Conservation (phyloP, 2,329 filamentous ascomycete genomes). For the Chaetothyriales sp. region DNA sequence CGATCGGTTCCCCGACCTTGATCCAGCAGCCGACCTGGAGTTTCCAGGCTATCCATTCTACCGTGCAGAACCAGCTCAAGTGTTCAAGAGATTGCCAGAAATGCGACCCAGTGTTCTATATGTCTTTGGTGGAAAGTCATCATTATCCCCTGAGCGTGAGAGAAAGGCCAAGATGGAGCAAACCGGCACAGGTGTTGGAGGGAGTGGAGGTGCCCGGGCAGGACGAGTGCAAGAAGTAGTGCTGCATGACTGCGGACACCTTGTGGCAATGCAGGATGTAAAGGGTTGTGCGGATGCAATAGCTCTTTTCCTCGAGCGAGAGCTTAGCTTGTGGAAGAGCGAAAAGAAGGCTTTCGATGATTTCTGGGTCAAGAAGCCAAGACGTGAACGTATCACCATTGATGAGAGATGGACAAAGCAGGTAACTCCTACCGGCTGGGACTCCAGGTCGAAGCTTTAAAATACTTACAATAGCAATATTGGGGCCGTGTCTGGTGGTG, state of each 20-base stretch:
- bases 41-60: conserved; percentile 28
- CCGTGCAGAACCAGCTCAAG: conserved; percentile 25
- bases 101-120: conserved; percentile 31
- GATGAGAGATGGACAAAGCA: too few species aligned
- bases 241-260: conserved; percentile 13
- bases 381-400: too few species aligned
- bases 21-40: conserved; percentile 16
- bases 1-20: conserved; percentile 31
- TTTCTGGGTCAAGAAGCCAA: too few species aligned
- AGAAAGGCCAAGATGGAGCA: conserved; percentile 28
- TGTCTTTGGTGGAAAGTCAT: conserved; percentile 28
- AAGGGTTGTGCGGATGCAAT: too few species aligned
- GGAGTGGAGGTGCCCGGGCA: conserved; percentile 41
- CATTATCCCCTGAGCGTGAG: conserved; percentile 25
- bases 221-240: conserved; percentile 14
- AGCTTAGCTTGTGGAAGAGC: too few species aligned
- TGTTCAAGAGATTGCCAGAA: conserved; percentile 27
- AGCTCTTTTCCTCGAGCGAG: too few species aligned
- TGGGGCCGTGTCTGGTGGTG: too few species aligned
- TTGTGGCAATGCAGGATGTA: conserved; percentile 16
- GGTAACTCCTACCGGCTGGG: too few species aligned
- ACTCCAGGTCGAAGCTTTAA: too few species aligned
- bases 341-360: too few species aligned
- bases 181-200: conserved; percentile 25
- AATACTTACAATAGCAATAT: too few species aligned